Evolutionary conservation across 306 rosid genomes (phyloP).

Genomic region (Vachellia collinsii): DNA sequence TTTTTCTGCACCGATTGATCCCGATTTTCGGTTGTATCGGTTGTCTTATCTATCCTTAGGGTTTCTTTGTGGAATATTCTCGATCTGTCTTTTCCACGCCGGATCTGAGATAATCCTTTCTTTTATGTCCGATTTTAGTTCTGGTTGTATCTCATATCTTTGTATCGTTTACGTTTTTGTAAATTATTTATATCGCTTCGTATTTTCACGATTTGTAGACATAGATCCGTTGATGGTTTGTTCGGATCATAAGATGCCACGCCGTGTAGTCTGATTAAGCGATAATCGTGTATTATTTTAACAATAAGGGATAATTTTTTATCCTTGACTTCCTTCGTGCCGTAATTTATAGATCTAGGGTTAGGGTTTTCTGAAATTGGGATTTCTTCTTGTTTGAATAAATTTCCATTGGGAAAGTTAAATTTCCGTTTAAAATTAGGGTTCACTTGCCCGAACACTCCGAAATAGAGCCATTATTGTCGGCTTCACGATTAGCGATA

Average conservation of each 20-base stretch:
- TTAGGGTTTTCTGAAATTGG: constrained; percentile 65
- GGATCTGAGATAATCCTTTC: constrained; percentile 42
- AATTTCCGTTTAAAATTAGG: constrained; percentile 8
- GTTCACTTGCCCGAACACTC: constrained; percentile 14
- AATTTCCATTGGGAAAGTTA: constrained; percentile 46
- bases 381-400: constrained; percentile 44
- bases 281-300: background rate
- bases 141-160: background rate
- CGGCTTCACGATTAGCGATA: constrained; percentile 38
- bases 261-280: background rate
- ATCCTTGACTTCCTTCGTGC: constrained; percentile 13
- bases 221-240: constrained; percentile 24
- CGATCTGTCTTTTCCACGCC: constrained; percentile 41
- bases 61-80: constrained; percentile 46
- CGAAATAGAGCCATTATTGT: constrained; percentile 13
- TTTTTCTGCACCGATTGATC: constrained; percentile 41
- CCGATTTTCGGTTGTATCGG: constrained; percentile 33
- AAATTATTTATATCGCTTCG: constrained; percentile 13
- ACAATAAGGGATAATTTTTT: constrained; percentile 5
- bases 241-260: constrained; percentile 35
- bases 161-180: constrained; percentile 28
- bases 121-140: constrained; percentile 33
- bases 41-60: constrained; percentile 45
- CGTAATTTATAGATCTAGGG: constrained; percentile 47
- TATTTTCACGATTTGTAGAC: constrained; percentile 10